Conservation (phyloP, 805 yeast species). For the Metschnikowia corniflorae region DNA sequence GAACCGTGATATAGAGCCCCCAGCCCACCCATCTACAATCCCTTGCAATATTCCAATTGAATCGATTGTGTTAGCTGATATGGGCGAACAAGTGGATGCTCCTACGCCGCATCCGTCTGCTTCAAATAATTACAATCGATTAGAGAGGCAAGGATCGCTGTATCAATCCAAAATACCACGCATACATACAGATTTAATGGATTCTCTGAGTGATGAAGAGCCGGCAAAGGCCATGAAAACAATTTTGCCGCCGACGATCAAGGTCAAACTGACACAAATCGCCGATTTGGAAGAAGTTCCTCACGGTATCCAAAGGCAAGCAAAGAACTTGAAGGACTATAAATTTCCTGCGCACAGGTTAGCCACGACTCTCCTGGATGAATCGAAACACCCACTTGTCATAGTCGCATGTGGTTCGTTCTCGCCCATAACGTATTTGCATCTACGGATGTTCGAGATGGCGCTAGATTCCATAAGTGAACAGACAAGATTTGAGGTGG, state of each 20-base stretch:
- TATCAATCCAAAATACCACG: slow-evolving; percentile 48
- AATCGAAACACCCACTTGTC: slow-evolving; percentile 82
- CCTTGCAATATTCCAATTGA: slow-evolving; percentile 77
- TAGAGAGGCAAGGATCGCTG: slow-evolving; percentile 14
- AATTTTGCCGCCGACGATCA: slow-evolving; percentile 41
- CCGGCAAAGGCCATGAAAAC: slow-evolving; percentile 7
- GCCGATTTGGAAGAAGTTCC: slow-evolving; percentile 98
- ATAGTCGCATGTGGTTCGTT: slow-evolving; percentile 97
- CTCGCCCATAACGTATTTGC: slow-evolving; percentile 92
- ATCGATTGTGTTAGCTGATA: slow-evolving; percentile 66
- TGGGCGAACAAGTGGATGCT: slow-evolving; percentile 67
- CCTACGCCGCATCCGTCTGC: slow-evolving; percentile 55
- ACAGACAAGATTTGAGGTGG: slow-evolving; percentile 88
- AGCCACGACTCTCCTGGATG: slow-evolving; percentile 63
- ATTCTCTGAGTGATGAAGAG: slow-evolving; percentile 43
- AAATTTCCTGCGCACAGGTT: slow-evolving; percentile 85
- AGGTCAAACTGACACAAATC: slow-evolving; percentile 57
- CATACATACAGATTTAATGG: slow-evolving; percentile 51
- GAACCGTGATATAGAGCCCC: slow-evolving; percentile 56
- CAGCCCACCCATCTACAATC: slow-evolving; percentile 63
- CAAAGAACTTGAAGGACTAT: slow-evolving; percentile 64
- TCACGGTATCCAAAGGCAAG: slow-evolving; percentile 87
- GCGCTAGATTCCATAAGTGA: slow-evolving; percentile 91
- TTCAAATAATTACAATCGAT: slow-evolving; percentile 2
- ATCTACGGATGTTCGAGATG: slow-evolving; percentile 97